A percentile compares a stretch with the other conserved stretches of the same genome.
These are phyloP conservation scores for Toxicodendron radicans DNA, from an alignment of 345 rosid genomes.

Conservation along the genomic window DNA sequence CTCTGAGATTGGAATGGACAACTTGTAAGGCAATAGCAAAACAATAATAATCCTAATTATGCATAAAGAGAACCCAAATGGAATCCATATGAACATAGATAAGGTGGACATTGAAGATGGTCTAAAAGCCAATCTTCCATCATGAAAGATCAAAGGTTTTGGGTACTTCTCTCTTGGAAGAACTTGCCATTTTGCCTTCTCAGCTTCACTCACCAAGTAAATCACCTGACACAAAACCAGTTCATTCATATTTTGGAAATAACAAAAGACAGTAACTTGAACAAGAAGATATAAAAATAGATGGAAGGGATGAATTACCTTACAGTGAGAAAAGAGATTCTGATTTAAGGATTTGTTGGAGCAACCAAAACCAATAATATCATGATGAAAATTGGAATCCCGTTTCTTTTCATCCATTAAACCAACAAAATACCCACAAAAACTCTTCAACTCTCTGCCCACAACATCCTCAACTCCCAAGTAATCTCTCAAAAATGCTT, in stretches of 20 bases:
- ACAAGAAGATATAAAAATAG: not conserved
- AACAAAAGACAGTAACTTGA: too few relatives aligned
- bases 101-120: conserved; percentile 38
- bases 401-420: conserved; percentile 39
- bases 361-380: conserved; percentile 24
- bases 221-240: too few relatives aligned
- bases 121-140: conserved; percentile 45
- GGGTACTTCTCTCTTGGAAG: conserved; percentile 40
- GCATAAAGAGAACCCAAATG: conserved; percentile 30
- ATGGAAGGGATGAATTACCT: conserved; percentile 17
- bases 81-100: conserved; percentile 40
- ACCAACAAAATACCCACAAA: conserved; percentile 51
- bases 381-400: conserved; percentile 6
- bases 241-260: too few relatives aligned
- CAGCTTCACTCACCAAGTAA: conserved; percentile 17
- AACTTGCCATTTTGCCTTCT: conserved; percentile 32
- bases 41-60: conserved; percentile 26
- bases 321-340: conserved; percentile 24
- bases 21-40: not conserved
- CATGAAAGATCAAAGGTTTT: conserved; percentile 45
- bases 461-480: conserved; percentile 44
- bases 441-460: conserved; percentile 49
- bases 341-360: conserved; percentile 23
- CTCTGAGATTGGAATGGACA: conserved; percentile 13
- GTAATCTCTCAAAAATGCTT: conserved; percentile 49